Evolutionary conservation across 108 stramenopile species (phyloP).

Genomic region (Nannochloropsis gaditana): DNA sequence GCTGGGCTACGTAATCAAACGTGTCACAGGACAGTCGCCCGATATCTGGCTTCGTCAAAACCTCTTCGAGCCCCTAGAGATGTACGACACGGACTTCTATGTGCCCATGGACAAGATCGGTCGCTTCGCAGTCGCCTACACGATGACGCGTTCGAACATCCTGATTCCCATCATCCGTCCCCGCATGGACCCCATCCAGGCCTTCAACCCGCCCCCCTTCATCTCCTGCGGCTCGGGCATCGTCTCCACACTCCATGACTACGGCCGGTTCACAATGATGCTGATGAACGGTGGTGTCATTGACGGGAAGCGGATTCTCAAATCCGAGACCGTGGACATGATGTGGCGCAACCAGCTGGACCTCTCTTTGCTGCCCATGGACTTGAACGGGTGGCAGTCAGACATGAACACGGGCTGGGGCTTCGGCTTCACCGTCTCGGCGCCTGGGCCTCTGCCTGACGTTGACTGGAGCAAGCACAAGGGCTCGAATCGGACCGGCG

Average conservation of each 20-base stretch:
- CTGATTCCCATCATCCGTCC: slow-evolving; percentile 11
- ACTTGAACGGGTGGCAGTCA: background rate
- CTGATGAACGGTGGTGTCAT: background rate
- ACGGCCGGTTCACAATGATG: background rate
- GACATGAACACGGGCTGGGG: slow-evolving; percentile 15
- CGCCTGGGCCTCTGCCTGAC: background rate
- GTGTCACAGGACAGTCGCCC: background rate
- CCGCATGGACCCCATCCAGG: slow-evolving; percentile 16
- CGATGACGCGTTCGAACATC: background rate
- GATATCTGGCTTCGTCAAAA: slow-evolving; percentile 1
- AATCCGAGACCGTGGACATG: background rate
- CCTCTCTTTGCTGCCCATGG: slow-evolving; percentile 7
- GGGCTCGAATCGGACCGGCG: background rate
- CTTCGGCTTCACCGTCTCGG: background rate
- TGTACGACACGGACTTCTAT: slow-evolving; percentile 20
- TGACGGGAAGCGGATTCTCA: background rate
- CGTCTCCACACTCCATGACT: background rate
- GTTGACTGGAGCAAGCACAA: slow-evolving; percentile 17
- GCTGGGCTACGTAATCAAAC: background rate
- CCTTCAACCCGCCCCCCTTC: background rate
- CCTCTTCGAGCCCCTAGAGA: background rate
- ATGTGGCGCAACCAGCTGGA: background rate
- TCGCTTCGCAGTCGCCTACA: slow-evolving; percentile 10
- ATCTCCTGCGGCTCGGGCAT: background rate
- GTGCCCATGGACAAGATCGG: slow-evolving; percentile 3